Conservation (phyloP, 1,139 yeast species). For the Geotrichum candidum region DNA sequence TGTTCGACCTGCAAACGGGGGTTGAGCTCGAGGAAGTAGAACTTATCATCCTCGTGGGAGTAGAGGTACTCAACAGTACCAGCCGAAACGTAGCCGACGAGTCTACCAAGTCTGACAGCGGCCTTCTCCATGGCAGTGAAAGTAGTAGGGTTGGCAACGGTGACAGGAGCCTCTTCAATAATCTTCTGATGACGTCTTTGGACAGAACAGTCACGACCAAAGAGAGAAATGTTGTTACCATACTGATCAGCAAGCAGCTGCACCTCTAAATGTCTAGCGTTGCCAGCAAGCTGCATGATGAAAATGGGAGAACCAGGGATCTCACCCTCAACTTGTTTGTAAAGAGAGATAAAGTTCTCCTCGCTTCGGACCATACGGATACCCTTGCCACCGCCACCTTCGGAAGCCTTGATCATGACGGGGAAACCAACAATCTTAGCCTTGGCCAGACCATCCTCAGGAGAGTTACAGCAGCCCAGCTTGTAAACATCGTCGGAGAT, state of each 20-base stretch:
- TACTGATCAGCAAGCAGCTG: conserved; percentile 93
- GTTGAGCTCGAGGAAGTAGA: conserved; percentile 90
- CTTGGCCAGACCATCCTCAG: conserved; percentile 81
- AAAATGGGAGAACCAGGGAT: conserved; percentile 95
- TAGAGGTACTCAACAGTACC: conserved; percentile 98
- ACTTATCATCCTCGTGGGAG: conserved; percentile 88
- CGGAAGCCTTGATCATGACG: conserved; percentile 93
- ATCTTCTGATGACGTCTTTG: conserved; percentile 97
- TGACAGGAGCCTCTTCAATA: conserved; percentile 95
- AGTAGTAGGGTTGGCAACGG: conserved; percentile 81
- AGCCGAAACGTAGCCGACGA: conserved; percentile 96
- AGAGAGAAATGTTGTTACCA: conserved; percentile 86
- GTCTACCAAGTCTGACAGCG: conserved; percentile 90
- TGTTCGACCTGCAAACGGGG: conserved; percentile 99
- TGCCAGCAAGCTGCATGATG: conserved; percentile 90
- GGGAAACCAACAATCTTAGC: conserved; percentile 91
- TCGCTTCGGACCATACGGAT: conserved; percentile 84
- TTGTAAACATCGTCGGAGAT: conserved; percentile 78
- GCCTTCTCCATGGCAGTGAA: conserved; percentile 92
- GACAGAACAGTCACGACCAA: conserved; percentile 95
- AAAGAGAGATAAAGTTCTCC: conserved; percentile 61
- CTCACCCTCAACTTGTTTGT: conserved; percentile 87
- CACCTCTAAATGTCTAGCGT: conserved; percentile 92
- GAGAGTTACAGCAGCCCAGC: conserved; percentile 78
- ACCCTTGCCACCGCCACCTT: conserved; percentile 99